Evolutionary conservation across 768 basidiomycete genomes (phyloP), one percentile per base, ranked within the genome.

Genomic region (Favolaschia claudopus): DNA sequence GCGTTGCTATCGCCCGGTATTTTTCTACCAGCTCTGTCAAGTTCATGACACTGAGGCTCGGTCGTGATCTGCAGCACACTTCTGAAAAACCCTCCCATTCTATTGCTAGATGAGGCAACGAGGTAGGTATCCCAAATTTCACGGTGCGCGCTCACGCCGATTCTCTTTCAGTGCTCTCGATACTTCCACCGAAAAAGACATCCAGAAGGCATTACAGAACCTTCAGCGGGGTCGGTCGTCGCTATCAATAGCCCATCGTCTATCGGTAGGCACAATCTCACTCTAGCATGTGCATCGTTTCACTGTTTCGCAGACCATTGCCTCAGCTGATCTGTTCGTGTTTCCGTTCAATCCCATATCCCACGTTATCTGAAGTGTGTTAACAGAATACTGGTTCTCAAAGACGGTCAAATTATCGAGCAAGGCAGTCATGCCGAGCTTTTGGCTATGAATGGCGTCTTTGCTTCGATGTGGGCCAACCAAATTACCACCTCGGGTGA

Each of bases 401-500:
- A 92, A 65, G 91, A 97, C 68, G 96, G 96, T 5, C 85, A 88
- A 68, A 89, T 99, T 40, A 79, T 91, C 34, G 96, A 98, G 73
- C 84, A 85, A 58, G 94, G 94, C 9, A 84, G 75, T 37, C 93
- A 94, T 72, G 85, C 83, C 56, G 92, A 95, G 60, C 79, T 97
- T 29, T 74, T 95, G 42, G 85, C 86, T 28, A 74, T 76, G 40
- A 83, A 89, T 63, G 92, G 92, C 47, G 68, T 86, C 34, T 95
- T 95, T 66, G 89, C 92, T 13, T 79, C 84, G 1, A 91, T 96
- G 91, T 97, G 95, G 95, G 87, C 91, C 1, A 87, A 93, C 69
- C 92, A 96, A 68, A 79, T 90, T 28, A 85, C 86, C 22, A 81
- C 88, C 5, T 83, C 84, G 28, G 89, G 88, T 50, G 80, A 84